Evolutionary conservation across 2,329 filamentous ascomycete genomes (phyloP), one percentile per base, ranked within the genome.

Genomic region (Zarea fungicola): DNA sequence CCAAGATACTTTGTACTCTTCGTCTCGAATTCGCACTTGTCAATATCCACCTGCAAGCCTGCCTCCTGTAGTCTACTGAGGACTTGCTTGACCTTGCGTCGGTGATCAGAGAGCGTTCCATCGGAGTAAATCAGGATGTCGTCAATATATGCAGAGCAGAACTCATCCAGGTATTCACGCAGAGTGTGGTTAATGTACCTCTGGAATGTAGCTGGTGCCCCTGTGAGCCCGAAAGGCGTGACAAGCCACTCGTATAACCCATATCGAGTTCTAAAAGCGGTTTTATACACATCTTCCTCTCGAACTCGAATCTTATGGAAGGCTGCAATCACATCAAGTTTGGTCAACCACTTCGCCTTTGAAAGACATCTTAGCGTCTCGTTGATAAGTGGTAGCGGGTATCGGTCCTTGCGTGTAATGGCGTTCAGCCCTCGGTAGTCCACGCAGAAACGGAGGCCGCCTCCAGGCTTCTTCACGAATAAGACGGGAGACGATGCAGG

Each of bases 231-330:
- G 50, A 67, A 66, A 13, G 51, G 53, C 47, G 64, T 63, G 16
- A 65, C 44, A 23, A 58, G 36, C 46, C 63, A 66, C 40, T 66
- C 52, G 51, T 52, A 67, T 25, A 58, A 41, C 5, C 54, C 51
- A 43, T 56, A 63, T 25, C 42, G 39, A n/a, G 31, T 62, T 21
- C 50, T 43, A 52, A 66, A 66, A 13, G 45, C 52, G 9, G 46
- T 67, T 44, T 66, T 66, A 52, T 54, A 65, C 55, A 65, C 41
- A 28, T 67, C 43, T 21, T 45, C 48, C 56, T 58, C 36, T 26
- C 41, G 49, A 31, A 64, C 56, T 42, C 32, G 46, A 34, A 58
- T 56, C n/a, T 47, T 51, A 45, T 57, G 53, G 53, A 52, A 59
- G 22, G 40, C n/a, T 6, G 18, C 19, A 14, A 21, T 41, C 11